Conservation (phyloP, 495 filamentous ascomycete genomes). For the Xylaria nigripes region DNA sequence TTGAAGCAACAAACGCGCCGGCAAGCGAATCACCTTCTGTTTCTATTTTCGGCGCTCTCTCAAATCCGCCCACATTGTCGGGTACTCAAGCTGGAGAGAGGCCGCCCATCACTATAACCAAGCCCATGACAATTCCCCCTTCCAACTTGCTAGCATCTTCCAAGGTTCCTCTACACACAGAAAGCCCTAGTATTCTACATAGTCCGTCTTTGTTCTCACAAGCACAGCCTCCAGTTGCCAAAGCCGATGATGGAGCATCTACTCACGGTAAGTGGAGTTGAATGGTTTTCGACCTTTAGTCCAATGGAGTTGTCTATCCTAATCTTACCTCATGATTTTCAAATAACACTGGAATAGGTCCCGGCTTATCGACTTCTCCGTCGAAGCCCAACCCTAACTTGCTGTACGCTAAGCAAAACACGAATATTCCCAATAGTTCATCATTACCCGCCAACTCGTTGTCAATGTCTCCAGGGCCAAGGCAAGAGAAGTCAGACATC, state of each 20-base stretch:
- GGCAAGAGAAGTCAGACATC: background rate
- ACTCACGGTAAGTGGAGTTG: background rate
- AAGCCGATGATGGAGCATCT: background rate
- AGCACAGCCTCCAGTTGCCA: background rate
- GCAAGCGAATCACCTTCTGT: background rate
- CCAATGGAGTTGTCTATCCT: background rate
- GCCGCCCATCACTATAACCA: background rate
- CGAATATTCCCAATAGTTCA: background rate
- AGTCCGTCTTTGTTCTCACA: background rate
- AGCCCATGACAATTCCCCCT: background rate
- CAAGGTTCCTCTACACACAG: background rate
- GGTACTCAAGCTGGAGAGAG: background rate
- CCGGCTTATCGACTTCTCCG: background rate
- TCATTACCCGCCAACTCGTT: background rate
- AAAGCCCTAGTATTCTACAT: background rate
- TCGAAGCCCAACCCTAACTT: background rate
- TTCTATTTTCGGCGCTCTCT: background rate
- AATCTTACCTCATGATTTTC: background rate
- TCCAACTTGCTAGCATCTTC: background rate
- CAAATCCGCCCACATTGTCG: background rate
- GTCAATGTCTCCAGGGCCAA: background rate
- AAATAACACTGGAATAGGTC: background rate
- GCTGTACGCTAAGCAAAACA: background rate
- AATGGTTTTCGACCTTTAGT: background rate
- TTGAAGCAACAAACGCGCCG: background rate